These are phyloP conservation scores for Neoboletus magnificus DNA, from an alignment of 768 basidiomycete genomes.

Conservation along the genomic window DNA sequence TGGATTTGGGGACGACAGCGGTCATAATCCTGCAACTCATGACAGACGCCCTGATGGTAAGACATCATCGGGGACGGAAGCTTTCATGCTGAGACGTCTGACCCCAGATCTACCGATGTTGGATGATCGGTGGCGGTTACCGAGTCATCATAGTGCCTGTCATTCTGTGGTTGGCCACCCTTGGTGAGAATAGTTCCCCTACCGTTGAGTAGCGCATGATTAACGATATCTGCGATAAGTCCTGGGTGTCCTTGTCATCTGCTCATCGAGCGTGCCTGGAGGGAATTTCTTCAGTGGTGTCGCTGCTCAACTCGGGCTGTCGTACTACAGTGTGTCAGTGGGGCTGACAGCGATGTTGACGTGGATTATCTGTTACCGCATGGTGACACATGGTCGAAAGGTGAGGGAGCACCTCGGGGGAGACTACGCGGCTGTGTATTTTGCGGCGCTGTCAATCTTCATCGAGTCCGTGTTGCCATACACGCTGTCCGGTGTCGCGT, in stretches of 20 bases:
- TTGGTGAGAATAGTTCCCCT: conserved; percentile 18
- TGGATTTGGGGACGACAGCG: conserved; percentile 30
- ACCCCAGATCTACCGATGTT: conserved; percentile 39
- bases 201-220: background rate
- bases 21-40: conserved; percentile 33
- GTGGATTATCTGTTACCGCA: conserved; percentile 16
- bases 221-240: conserved; percentile 11
- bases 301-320: conserved; percentile 12
- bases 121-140: conserved; percentile 29
- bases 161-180: conserved; percentile 21
- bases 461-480: conserved; percentile 28
- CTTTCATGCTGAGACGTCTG: background rate
- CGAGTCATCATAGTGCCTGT: conserved; percentile 17
- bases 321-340: conserved; percentile 21
- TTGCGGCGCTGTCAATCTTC: conserved; percentile 13
- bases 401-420: conserved; percentile 15
- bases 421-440: conserved; percentile 22
- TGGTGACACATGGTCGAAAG: conserved; percentile 10
- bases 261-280: conserved; percentile 15
- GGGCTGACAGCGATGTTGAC: conserved; percentile 23
- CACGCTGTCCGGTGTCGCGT: conserved; percentile 23
- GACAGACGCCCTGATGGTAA: conserved; percentile 39
- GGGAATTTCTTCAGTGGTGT: conserved; percentile 18
- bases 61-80: background rate
- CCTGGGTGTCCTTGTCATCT: conserved; percentile 16